A percentile compares a stretch with the other conserved stretches of the same genome.
phyloP scores from a whole-genome alignment of 352 stramenopile species.

The Globisporangium mamillatum region DNA sequence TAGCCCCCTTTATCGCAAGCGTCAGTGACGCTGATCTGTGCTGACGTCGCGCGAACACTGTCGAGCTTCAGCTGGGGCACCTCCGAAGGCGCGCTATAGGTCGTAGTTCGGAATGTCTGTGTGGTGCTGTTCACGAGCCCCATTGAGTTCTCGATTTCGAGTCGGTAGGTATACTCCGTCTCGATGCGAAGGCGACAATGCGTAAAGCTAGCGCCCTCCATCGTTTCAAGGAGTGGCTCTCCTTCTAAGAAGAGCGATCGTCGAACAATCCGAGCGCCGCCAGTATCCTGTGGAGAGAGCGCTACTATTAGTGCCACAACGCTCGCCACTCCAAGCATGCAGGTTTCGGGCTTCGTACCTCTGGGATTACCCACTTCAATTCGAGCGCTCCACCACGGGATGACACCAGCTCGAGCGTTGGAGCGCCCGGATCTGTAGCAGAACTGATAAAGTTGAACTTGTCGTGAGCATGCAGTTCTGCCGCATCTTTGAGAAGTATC shows the following conservation, averaged over 20 bases:
- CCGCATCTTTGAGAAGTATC: not conserved
- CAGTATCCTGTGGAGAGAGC: conserved; percentile 31
- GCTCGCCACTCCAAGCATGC: not conserved
- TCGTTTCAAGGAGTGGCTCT: conserved; percentile 24
- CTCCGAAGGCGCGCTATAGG: conserved; percentile 15
- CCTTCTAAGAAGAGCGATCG: conserved; percentile 35
- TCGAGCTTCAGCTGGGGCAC: conserved; percentile 16
- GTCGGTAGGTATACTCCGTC: conserved; percentile 33
- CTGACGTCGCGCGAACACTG: conserved; percentile 13
- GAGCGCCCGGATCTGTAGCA: conserved; percentile 23
- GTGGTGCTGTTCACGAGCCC: conserved; percentile 26
- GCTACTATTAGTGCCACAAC: not conserved
- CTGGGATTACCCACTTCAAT: conserved; percentile 31
- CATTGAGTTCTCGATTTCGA: conserved; percentile 45
- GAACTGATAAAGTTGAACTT: conserved; percentile 18
- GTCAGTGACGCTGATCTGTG: conserved; percentile 17
- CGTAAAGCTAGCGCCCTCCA: conserved; percentile 19
- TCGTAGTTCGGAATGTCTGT: conserved; percentile 26
- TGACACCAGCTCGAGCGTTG: conserved; percentile 21
- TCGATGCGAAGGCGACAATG: conserved; percentile 30
- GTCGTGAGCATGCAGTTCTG: not conserved
- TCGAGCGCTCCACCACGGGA: conserved; percentile 32
- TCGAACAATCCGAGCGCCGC: conserved; percentile 33
- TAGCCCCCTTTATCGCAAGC: conserved; percentile 38
- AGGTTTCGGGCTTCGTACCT: conserved; percentile 21